Percentiles rank a stretch among this genome's conserved stretches.
These are phyloP conservation scores for Neckera pumila DNA, from an alignment of 225 moss, liverwort and hornwort genomes.

Conservation along the genomic window DNA sequence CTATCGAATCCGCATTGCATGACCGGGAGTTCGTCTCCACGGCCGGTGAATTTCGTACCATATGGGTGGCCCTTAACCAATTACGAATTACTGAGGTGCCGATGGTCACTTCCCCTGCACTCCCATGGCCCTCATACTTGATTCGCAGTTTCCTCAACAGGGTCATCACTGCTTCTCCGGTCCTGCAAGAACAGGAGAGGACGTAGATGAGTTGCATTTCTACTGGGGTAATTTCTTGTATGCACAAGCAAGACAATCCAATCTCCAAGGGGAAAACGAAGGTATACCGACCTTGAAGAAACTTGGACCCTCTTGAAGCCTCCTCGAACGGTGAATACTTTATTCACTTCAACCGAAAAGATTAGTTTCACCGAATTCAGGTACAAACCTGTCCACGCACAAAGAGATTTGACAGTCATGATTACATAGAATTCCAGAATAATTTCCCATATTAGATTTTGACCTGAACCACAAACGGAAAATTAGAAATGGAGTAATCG, in stretches of 20 bases:
- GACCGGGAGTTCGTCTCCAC: not conserved
- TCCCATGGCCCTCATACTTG: slow-evolving; percentile 6
- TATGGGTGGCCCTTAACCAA: not conserved
- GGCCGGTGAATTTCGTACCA: not conserved
- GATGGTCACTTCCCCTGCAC: slow-evolving; percentile 4
- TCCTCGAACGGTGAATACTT: not conserved
- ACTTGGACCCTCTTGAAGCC: slow-evolving; percentile 8
- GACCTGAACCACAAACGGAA: not conserved
- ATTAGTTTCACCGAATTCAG: not conserved
- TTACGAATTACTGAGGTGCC: not conserved
- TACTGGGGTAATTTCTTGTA: not conserved
- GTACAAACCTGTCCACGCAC: not conserved
- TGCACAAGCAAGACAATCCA: not conserved
- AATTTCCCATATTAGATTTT: not conserved
- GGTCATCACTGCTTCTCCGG: slow-evolving; percentile 3
- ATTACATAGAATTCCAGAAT: not conserved
- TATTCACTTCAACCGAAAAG: not conserved
- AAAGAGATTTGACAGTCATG: not conserved
- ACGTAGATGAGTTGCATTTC: not conserved
- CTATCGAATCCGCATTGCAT: not conserved
- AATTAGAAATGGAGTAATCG: not conserved
- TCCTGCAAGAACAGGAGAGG: not conserved
- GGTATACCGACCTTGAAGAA: not conserved
- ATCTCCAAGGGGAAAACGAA: not conserved
- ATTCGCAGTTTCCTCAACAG: slow-evolving; percentile 9